Conservation (phyloP, 106 monocot species). For the Allium cepa region DNA sequence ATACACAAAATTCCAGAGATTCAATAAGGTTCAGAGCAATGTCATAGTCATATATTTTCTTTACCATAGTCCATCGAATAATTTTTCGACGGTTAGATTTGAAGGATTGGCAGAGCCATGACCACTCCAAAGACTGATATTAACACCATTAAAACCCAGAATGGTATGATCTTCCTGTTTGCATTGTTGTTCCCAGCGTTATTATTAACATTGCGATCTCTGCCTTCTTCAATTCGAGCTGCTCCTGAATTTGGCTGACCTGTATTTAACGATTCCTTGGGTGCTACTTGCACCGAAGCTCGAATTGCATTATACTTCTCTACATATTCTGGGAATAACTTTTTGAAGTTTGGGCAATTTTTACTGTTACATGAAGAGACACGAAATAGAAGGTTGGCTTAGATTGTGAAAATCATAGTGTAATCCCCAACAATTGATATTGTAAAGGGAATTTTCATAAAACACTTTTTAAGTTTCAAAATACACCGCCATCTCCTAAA, state of each 20-base stretch:
- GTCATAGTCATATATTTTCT: not conserved
- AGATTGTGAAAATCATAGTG: too few relatives aligned
- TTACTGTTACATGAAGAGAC: constrained; percentile 36
- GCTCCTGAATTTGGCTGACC: constrained; percentile 2
- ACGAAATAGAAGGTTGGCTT: too few relatives aligned
- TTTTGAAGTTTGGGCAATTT: constrained; percentile 82
- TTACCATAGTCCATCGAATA: not conserved
- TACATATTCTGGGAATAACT: constrained; percentile 85
- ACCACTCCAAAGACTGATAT: constrained; percentile 71
- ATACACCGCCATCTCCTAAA: too few relatives aligned
- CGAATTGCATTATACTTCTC: constrained; percentile 59
- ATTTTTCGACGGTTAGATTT: constrained; percentile 32
- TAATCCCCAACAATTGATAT: too few relatives aligned
- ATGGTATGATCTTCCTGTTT: constrained; percentile 48
- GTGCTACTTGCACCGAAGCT: constrained; percentile 10
- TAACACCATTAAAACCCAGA: constrained; percentile 65
- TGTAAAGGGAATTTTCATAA: too few relatives aligned
- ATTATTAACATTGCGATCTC: constrained; percentile 4
- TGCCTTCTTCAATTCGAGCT: not conserved
- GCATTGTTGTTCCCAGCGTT: constrained; percentile 17
- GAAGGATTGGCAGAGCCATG: constrained; percentile 90
- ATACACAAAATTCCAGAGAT: constrained; percentile 4
- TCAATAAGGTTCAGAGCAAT: not conserved
- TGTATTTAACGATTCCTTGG: constrained; percentile 2
- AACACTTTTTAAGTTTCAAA: too few relatives aligned